Conservation (phyloP, 352 stramenopile genomes). For the Phytophthora foliorum region DNA sequence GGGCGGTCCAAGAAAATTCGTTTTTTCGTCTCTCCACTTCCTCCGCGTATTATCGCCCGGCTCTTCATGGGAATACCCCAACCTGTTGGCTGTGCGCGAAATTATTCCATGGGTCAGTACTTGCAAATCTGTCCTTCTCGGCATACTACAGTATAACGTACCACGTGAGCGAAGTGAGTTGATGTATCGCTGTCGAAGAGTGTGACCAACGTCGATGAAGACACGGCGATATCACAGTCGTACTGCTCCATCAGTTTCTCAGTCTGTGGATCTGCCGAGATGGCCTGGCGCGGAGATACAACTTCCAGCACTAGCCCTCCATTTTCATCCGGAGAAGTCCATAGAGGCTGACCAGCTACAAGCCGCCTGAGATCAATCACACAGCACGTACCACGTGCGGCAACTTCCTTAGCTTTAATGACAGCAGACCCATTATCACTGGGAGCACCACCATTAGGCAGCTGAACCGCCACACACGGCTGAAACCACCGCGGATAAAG, state of each 20-base stretch:
- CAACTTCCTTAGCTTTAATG: conserved; percentile 62
- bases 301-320: conserved; percentile 23
- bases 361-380: conserved; percentile 21
- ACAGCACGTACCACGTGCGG: conserved; percentile 37
- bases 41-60: conserved; percentile 42
- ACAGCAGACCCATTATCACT: background rate
- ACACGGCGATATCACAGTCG: conserved; percentile 78
- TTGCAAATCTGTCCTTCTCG: background rate
- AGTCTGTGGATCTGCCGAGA: conserved; percentile 68
- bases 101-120: conserved; percentile 1
- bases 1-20: conserved; percentile 70
- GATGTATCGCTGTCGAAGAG: conserved; percentile 73
- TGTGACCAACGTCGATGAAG: conserved; percentile 69
- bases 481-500: conserved; percentile 78
- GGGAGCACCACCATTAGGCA: conserved; percentile 21
- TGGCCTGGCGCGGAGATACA: conserved; percentile 35
- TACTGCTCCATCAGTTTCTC: conserved; percentile 72
- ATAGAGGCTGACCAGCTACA: conserved; percentile 21
- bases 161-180: conserved; percentile 34
- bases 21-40: conserved; percentile 40
- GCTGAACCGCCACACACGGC: conserved; percentile 39
- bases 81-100: conserved; percentile 35
- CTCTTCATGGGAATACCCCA: conserved; percentile 76
- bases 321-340: conserved; percentile 15
- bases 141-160: conserved; percentile 28